Conservation (phyloP, 345 rosid genomes). For the Mallotus nudiflorus region DNA sequence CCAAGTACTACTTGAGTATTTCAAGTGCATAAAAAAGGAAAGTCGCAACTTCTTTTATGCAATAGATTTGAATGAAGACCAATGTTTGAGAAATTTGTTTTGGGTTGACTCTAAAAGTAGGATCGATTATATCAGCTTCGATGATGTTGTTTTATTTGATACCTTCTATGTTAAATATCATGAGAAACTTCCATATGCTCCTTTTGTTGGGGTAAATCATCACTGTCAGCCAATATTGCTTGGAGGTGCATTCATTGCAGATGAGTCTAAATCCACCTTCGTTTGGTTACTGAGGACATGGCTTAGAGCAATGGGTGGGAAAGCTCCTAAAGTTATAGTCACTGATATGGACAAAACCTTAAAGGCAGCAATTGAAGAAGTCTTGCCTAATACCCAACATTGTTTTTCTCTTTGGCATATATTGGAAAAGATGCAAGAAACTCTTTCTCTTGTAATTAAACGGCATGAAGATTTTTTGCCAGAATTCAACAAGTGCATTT, state of each 20-base stretch:
- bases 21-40: too few relatives aligned
- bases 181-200: conserved; percentile 29
- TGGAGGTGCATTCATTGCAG: conserved; percentile 29
- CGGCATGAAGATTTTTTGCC: conserved; percentile 23
- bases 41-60: too few relatives aligned
- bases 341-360: conserved; percentile 27
- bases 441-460: conserved; percentile 25
- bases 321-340: conserved; percentile 27
- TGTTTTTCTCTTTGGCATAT: conserved; percentile 32
- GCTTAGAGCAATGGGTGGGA: conserved; percentile 37
- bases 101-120: too few relatives aligned
- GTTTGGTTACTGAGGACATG: conserved; percentile 30
- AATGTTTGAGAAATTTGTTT: too few relatives aligned
- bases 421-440: conserved; percentile 27
- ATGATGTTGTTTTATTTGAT: too few relatives aligned
- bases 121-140: too few relatives aligned
- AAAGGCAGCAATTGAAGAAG: conserved; percentile 28
- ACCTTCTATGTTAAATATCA: too few relatives aligned
- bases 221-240: conserved; percentile 30
- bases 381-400: conserved; percentile 22
- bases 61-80: too few relatives aligned
- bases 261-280: conserved; percentile 22
- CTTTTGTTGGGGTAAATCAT: conserved; percentile 32
- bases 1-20: too few relatives aligned
- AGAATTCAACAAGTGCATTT: too few relatives aligned